Base-by-base conservation (phyloP, 2,329 filamentous ascomycete genomes). In the Epichloe gansuensis region DNA sequence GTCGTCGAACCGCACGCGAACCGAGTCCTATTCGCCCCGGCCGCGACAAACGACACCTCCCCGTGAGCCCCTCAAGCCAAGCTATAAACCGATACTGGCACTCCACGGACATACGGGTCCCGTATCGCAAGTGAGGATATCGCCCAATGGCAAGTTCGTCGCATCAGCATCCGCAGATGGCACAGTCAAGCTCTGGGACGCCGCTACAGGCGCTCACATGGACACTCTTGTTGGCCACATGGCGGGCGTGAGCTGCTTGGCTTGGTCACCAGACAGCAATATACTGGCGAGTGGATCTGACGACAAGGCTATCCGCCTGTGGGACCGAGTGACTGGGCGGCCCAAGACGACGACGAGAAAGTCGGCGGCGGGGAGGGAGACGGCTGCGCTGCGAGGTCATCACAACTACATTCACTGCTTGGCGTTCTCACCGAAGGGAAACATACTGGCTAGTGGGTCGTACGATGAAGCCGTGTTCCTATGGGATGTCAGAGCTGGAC, bases 381-480 rank as follows among this genome's bases (percentile, higher is more conserved):
- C 74, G 60, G 72, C 73, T 2, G 78, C 81, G 5, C 74, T 97
- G 58, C 76, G 86, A 25, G 91, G 93, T 2, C 93, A 98, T 63
- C 90, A 96, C 68, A 97, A 94, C 69, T 97, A 97, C 68, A 85
- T 98, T 35, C 95, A 95, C 69, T 89, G 86, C 49, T 75, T 98
- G 37, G 90, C 91, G 5, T 97, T 97, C 68, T 91, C 88, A n/a
- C 93, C 93, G 2, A 97, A 96, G 67, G 93, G 93, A 25, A 98
- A 98, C 64, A 95, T 97, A 65, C 79, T 98, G 37, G 93, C 91
- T 15, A 94, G 88, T 59, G 93, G 93, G 12, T 94, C 88, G 58
- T 97, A 96, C 69, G 93, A 98, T 60, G 93, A 98, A 72, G 93
- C 93, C 4, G 89, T 98, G 0, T 96, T 95, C 58, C 71, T 98